Evolutionary conservation across 495 filamentous ascomycete genomes (phyloP), one percentile per base, ranked within the genome.

Genomic region (Tuber aestivum): DNA sequence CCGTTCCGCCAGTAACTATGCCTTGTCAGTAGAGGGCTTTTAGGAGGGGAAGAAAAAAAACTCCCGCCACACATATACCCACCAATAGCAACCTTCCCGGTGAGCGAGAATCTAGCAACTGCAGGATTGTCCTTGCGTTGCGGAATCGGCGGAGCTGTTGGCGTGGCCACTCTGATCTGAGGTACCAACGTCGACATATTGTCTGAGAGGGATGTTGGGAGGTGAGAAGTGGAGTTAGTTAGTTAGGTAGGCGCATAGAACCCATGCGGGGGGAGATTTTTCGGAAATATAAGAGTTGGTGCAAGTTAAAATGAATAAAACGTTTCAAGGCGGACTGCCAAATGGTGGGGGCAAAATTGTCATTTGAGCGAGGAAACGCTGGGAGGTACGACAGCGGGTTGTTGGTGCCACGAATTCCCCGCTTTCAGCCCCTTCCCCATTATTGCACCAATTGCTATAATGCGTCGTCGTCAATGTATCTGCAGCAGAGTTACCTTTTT

Each of bases 1-100:
- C 91, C 42, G 90, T 87, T 70, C 92, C 91, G 32, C 92, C 92
- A 38, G 92, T 92, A 41, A 93, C 88, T 71, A 71, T n/a, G 41
- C 48, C 27, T 32, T 56, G 42, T 42, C 23, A 40, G 12, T 44
- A 37, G 38, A 42, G 45, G 61, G 32, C 35, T 37, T 5, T 37
- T 18, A 69, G 72, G 37, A 69, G 32, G 48, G 10, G 40, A 37
- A 42, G 35, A 42, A 21, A 42, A 41, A 69, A 42, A 37, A 9
- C 35, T 3, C 56, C 27, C 56, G 8, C 12, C 14, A 65, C n/a
- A 65, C 50, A 35, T 41, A 23, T 41, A 77, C 44, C 23, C 72
- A 78, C 77, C 75, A 50, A 78, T 77, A 27, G 77, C 77, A 20
- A 71, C 56, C 70, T 77, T 76, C 68, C 73, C 73, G 27, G 76